A percentile compares a stretch with the other conserved stretches of the same genome.
Conservation (phyloP, 2,329 filamentous ascomycete species). For the Blumeria graminis region DNA sequence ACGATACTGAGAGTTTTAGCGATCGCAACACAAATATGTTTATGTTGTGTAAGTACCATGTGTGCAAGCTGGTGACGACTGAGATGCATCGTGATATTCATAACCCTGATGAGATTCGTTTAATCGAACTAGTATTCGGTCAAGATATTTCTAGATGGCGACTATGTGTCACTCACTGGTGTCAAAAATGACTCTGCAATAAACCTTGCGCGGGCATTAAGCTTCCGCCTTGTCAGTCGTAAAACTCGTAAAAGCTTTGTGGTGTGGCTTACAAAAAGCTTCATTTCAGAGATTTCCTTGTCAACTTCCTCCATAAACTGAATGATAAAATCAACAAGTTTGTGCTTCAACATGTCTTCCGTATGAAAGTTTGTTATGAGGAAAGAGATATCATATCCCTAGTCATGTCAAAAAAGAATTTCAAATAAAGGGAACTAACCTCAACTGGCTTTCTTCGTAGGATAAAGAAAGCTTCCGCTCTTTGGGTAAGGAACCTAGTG, state of each 20-base stretch:
- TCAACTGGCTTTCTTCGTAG: conserved; percentile 85
- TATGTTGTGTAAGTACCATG: too few species aligned
- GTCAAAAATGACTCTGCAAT: conserved; percentile 97
- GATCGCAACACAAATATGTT: too few species aligned
- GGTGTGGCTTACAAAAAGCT: conserved; percentile 61
- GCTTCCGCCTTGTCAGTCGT: conserved; percentile 25
- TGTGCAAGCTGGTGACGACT: too few species aligned
- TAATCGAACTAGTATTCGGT: not conserved
- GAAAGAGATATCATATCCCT: conserved; percentile 98
- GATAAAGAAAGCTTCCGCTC: conserved; percentile 94
- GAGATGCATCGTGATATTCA: too few species aligned
- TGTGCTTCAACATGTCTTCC: conserved; percentile 96
- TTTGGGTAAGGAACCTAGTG: conserved; percentile 82
- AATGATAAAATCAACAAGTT: conserved; percentile 96
- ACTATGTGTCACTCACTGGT: conserved; percentile 33
- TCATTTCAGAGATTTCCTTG: conserved; percentile 99
- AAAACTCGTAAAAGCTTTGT: not conserved
- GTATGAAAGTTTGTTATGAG: conserved; percentile 97
- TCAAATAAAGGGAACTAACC: conserved; percentile 23
- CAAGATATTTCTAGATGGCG: not conserved
- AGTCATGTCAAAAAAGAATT: conserved; percentile 2
- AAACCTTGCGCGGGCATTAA: conserved; percentile 91
- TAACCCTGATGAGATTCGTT: not conserved
- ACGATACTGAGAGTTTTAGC: too few species aligned
- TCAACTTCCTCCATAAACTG: conserved; percentile 99